Evolutionary conservation across 495 filamentous ascomycete species (phyloP).

Genomic region (Aspergillus sclerotiicarbonarius): DNA sequence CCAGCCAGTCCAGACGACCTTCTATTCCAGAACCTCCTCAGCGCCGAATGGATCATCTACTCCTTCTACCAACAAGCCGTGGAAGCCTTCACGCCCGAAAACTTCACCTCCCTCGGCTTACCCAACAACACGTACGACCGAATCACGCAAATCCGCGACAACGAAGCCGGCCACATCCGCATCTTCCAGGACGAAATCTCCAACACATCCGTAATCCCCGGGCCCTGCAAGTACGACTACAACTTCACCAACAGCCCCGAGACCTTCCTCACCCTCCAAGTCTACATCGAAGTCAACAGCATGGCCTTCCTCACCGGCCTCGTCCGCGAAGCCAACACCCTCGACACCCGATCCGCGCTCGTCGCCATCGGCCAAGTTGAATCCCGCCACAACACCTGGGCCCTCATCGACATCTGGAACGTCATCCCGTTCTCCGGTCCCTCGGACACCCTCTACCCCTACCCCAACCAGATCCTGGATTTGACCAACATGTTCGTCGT

Average conservation of each 20-base stretch:
- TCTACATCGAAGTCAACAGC: background rate
- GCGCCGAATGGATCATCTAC: background rate
- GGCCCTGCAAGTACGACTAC: background rate
- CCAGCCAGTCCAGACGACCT: background rate
- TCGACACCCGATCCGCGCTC: background rate
- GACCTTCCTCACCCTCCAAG: background rate
- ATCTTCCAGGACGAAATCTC: background rate
- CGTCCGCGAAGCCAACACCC: background rate
- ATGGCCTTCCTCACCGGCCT: background rate
- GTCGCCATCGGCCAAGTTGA: background rate
- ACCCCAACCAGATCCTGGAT: background rate
- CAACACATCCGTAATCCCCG: background rate
- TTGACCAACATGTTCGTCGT: background rate
- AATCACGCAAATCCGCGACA: background rate
- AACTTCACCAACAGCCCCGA: background rate
- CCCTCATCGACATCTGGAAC: background rate
- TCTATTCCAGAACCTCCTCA: background rate
- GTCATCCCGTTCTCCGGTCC: background rate
- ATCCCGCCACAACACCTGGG: background rate
- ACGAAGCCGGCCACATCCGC: background rate
- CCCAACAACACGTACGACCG: background rate
- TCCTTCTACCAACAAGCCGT: background rate
- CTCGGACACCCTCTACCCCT: background rate
- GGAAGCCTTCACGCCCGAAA: background rate
- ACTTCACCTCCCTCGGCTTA: background rate